Evolutionary conservation across 768 basidiomycete species (phyloP).

Genomic region (Chalciporus pseudorubinellus): DNA sequence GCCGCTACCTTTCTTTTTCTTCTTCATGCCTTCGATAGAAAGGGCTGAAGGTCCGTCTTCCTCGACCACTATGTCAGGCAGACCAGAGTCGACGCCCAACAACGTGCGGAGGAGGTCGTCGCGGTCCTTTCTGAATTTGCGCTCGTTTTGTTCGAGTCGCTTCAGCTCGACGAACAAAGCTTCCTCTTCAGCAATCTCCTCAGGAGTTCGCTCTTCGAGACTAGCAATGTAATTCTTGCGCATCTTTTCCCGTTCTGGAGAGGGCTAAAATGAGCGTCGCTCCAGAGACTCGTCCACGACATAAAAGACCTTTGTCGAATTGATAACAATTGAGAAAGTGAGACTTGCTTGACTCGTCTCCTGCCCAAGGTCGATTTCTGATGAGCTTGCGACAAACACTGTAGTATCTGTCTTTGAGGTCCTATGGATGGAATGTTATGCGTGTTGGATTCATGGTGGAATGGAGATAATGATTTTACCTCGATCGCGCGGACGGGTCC

Average conservation of each 20-base stretch:
- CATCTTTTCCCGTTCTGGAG: conserved; percentile 76
- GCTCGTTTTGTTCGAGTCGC: conserved; percentile 91
- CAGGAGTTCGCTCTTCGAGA: conserved; percentile 84
- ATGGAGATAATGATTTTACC: conserved; percentile 41
- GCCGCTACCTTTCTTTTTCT: conserved; percentile 44
- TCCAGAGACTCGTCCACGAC: neutral
- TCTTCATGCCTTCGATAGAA: conserved; percentile 48
- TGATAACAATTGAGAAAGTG: conserved; percentile 67
- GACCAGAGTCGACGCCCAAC: conserved; percentile 83
- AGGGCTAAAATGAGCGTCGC: neutral
- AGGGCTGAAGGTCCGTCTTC: conserved; percentile 59
- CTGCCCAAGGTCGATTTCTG: conserved; percentile 78
- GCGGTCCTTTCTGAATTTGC: conserved; percentile 81
- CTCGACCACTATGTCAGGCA: conserved; percentile 62
- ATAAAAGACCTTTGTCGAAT: conserved; percentile 80
- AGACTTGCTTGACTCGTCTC: conserved; percentile 72
- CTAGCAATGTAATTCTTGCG: conserved; percentile 85
- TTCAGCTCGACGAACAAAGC: conserved; percentile 91
- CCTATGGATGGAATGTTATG: conserved; percentile 43
- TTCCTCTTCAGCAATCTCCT: conserved; percentile 94
- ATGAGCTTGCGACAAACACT: conserved; percentile 87
- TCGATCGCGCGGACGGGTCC: conserved; percentile 62
- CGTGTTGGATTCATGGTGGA: neutral
- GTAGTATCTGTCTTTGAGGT: conserved; percentile 93
- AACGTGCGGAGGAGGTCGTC: conserved; percentile 84